Evolutionary conservation across 106 monocot genomes (phyloP).

Genomic region (Platanthera zijinensis): DNA sequence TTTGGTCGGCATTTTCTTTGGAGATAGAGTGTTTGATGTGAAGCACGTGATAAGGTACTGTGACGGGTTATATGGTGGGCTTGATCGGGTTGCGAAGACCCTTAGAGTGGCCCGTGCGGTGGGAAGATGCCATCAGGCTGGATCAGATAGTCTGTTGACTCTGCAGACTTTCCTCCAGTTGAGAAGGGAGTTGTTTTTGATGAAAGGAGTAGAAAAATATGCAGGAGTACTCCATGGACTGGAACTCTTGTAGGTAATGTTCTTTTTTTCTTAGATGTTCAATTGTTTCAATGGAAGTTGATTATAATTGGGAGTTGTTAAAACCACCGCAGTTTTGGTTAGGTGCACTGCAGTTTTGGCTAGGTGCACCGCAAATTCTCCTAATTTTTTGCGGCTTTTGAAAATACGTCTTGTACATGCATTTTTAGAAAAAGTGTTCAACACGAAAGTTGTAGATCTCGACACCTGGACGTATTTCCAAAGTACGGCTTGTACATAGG

Average conservation of each 20-base stretch:
- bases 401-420: too few species aligned
- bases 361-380: too few species aligned
- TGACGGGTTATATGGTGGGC: conserved; percentile 29
- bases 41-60: conserved; percentile 40
- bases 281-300: too few species aligned
- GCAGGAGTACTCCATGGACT: conserved; percentile 22
- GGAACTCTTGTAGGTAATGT: background rate
- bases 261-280: too few species aligned
- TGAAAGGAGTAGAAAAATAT: conserved; percentile 9
- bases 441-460: too few species aligned
- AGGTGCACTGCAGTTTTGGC: too few species aligned
- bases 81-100: conserved; percentile 29
- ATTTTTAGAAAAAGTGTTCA: too few species aligned
- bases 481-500: too few species aligned
- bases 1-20: conserved; percentile 22
- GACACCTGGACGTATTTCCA: too few species aligned
- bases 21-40: conserved; percentile 23
- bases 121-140: conserved; percentile 41
- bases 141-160: conserved; percentile 36
- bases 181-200: conserved; percentile 8
- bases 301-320: too few species aligned
- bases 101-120: conserved; percentile 25
- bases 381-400: too few species aligned
- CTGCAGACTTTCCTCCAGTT: conserved; percentile 17
- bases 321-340: too few species aligned